These are phyloP conservation scores for Globisporangium okanoganense DNA, from an alignment of 352 stramenopile species.

Conservation along the genomic window DNA sequence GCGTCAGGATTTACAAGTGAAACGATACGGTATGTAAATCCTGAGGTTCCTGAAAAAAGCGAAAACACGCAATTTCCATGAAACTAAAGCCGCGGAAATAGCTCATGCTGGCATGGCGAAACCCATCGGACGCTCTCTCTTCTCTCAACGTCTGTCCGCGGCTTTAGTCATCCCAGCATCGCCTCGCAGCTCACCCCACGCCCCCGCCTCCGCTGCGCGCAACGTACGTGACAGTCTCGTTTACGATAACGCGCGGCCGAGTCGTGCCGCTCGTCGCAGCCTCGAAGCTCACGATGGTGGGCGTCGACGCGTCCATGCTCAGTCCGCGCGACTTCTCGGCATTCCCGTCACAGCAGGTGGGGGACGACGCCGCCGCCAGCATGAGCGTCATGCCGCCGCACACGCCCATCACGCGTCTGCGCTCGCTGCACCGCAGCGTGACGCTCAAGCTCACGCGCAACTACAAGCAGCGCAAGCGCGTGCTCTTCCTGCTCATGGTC, in stretches of 20 bases:
- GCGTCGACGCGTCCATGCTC: slow-evolving; percentile 7
- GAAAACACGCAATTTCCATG: too few relatives aligned
- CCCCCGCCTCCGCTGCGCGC: neutral
- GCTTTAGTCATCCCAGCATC: neutral
- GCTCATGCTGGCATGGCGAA: too few relatives aligned
- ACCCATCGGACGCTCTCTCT: too few relatives aligned
- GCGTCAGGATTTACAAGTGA: too few relatives aligned
- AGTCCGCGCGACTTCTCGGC: slow-evolving; percentile 14
- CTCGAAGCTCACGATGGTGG: slow-evolving; percentile 4
- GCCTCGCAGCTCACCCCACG: neutral
- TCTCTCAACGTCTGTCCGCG: too few relatives aligned
- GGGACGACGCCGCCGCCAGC: neutral
- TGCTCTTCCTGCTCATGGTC: slow-evolving; percentile 20
- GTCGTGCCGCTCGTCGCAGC: neutral
- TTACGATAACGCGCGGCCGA: neutral
- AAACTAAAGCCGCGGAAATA: too few relatives aligned
- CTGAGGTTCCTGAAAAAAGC: too few relatives aligned
- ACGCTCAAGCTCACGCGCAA: slow-evolving; percentile 1
- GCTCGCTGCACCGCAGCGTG: neutral
- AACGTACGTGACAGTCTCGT: neutral
- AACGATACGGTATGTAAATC: too few relatives aligned
- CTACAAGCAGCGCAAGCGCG: slow-evolving; percentile 14
- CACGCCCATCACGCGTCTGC: neutral
- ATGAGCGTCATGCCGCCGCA: neutral
- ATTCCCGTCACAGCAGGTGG: slow-evolving; percentile 2